These are phyloP conservation scores for Tolypocladium inflatum DNA, from an alignment of 2,329 filamentous ascomycete genomes.

Conservation along the genomic window DNA sequence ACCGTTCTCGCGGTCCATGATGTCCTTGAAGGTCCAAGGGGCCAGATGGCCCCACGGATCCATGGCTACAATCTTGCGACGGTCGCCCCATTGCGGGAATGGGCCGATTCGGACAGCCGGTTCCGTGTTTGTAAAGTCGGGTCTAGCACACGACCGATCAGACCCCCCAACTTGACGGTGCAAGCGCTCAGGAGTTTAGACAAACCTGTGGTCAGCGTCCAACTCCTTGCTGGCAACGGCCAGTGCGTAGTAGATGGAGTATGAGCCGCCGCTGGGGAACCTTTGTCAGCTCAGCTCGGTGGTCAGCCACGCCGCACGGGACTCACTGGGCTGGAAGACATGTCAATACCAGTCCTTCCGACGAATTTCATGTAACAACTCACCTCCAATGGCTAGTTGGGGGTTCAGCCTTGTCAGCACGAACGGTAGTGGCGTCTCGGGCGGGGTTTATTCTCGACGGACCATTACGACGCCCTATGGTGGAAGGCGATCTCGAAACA, in stretches of 20 bases:
- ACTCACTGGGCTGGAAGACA: slow-evolving; percentile 26
- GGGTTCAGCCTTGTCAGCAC: slow-evolving; percentile 6
- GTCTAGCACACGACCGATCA: slow-evolving; percentile 21
- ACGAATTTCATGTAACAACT: slow-evolving; percentile 12
- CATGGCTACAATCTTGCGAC: slow-evolving; percentile 95
- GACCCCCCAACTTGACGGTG: too few relatives aligned
- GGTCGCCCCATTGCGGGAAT: slow-evolving; percentile 81
- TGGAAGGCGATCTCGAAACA: slow-evolving; percentile 66
- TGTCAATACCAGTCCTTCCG: background rate
- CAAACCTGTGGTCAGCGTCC: slow-evolving; percentile 62
- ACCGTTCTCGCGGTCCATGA: slow-evolving; percentile 66
- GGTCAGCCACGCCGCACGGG: background rate
- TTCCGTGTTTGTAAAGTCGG: slow-evolving; percentile 68
- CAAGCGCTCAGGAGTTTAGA: background rate
- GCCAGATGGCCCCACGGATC: slow-evolving; percentile 86
- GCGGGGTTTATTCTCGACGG: slow-evolving; percentile 17
- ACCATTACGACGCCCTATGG: slow-evolving; percentile 76
- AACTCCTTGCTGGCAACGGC: slow-evolving; percentile 88
- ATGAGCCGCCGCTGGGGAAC: slow-evolving; percentile 63
- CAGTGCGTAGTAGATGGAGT: slow-evolving; percentile 90
- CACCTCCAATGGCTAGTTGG: slow-evolving; percentile 46
- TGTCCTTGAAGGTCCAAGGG: slow-evolving; percentile 73
- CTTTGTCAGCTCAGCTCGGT: background rate
- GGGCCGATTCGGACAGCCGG: slow-evolving; percentile 84
- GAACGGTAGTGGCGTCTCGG: background rate